Base-by-base conservation (phyloP, 176 grass and related monocot genomes). In the Ensete ventricosum region DNA sequence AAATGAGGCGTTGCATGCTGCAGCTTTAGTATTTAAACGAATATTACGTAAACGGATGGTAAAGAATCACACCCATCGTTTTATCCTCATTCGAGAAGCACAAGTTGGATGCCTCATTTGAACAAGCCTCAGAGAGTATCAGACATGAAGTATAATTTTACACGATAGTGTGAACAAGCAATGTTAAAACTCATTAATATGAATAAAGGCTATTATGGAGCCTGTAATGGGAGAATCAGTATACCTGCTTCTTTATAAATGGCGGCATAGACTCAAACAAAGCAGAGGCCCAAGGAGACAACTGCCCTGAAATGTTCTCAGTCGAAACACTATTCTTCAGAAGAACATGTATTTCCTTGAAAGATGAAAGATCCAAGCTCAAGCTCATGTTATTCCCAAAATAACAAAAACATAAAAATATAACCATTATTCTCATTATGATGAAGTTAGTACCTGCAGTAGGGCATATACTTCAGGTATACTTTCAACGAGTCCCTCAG, bases 381-480 rank as follows among this genome's bases (percentile, higher is more conserved):
- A 43, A 43, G 50, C 48, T 52, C 34, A 72, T n/a, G 11, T 53
- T 72, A 23, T 5, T 8, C 69, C 48, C 26, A 53, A 52, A 50
- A 14, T 17, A 52, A 14, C 9, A 50, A 48, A 50, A 43, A 43
- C 34, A 43, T 43, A 43, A 43, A 43, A 43, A 43, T 43, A 43
- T 6, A 43, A 43, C 34, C 34, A 43, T 43, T 43, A 43, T 43
- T 43, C 34, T 43, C 4, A 6, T 43, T 43, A 5, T 43, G 34
- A 43, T 43, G 34, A 4, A 43, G 34, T 60, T 17, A 60, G 6
- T 60, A 91, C 88, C 88, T 91, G 88, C 73, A 91, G 80, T 52
- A 91, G 85, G 14, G 84, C 85, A 80, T 91, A 91, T 76, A 91
- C 87, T 87, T 91, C 88, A 19, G 88, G 88, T 80, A 91, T 91